Evolutionary conservation across 768 basidiomycete genomes (phyloP).

Genomic region (Leccinum truebloodii): DNA sequence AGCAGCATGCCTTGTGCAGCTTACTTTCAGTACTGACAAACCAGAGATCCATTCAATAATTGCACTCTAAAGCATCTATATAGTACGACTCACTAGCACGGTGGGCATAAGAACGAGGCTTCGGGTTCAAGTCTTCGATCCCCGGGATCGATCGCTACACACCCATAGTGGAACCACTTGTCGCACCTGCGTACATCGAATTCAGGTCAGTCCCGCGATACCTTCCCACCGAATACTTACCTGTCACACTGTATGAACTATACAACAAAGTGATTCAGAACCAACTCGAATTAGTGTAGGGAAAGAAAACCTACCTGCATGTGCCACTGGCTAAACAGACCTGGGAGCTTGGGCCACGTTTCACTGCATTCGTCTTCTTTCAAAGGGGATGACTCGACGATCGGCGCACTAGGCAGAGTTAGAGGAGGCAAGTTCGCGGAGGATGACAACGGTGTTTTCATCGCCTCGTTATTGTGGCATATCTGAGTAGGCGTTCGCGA

Average conservation of each 20-base stretch:
- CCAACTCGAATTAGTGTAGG: background rate
- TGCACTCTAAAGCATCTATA: background rate
- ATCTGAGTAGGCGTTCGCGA: background rate
- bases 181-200: slow-evolving; percentile 34
- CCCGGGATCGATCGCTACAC: slow-evolving; percentile 40
- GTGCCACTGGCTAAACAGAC: slow-evolving; percentile 20
- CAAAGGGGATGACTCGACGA: background rate
- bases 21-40: slow-evolving; percentile 16
- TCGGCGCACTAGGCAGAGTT: background rate
- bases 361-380: background rate
- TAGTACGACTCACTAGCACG: slow-evolving; percentile 35
- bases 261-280: background rate
- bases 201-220: background rate
- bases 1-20: background rate
- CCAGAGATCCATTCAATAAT: background rate
- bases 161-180: slow-evolving; percentile 55
- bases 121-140: slow-evolving; percentile 39
- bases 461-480: background rate
- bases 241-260: slow-evolving; percentile 40
- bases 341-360: slow-evolving; percentile 19
- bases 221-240: slow-evolving; percentile 18
- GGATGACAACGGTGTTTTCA: slow-evolving; percentile 2
- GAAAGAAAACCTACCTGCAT: slow-evolving; percentile 19
- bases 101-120: slow-evolving; percentile 43
- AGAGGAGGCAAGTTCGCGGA: background rate